These are phyloP conservation scores for Omphalotus olearius DNA, from an alignment of 1,284 basidiomycete species.

Conservation along the genomic window DNA sequence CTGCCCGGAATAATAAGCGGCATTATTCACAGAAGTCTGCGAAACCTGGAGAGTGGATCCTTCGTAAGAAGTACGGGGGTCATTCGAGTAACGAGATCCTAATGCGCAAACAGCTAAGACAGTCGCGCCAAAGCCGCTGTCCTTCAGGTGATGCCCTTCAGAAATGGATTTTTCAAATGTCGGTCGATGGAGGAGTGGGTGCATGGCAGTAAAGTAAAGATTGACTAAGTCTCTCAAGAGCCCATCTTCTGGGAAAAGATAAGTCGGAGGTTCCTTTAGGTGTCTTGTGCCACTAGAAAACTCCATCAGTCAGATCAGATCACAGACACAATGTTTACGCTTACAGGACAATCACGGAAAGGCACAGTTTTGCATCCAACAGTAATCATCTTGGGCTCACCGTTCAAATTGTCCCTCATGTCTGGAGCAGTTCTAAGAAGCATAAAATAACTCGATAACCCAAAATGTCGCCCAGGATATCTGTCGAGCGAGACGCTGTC, in stretches of 20 bases:
- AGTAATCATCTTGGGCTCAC: not conserved
- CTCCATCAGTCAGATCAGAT: not conserved
- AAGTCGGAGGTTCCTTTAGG: slow-evolving; percentile 2
- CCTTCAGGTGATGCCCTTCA: slow-evolving; percentile 31
- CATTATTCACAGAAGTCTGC: too few species aligned
- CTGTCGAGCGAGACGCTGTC: not conserved
- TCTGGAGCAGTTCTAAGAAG: slow-evolving; percentile 13
- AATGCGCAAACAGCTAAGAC: slow-evolving; percentile 45
- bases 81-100: slow-evolving; percentile 40
- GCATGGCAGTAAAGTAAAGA: slow-evolving; percentile 39
- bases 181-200: slow-evolving; percentile 39
- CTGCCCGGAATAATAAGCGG: too few species aligned
- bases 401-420: slow-evolving; percentile 4
- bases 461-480: slow-evolving; percentile 9
- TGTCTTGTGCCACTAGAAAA: slow-evolving; percentile 5
- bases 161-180: slow-evolving; percentile 39
- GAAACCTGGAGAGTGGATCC: slow-evolving; percentile 12
- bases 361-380: slow-evolving; percentile 8
- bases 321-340: not conserved
- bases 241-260: slow-evolving; percentile 30
- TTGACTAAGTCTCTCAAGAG: slow-evolving; percentile 38
- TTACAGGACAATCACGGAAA: slow-evolving; percentile 4
- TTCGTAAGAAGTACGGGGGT: slow-evolving; percentile 38
- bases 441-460: slow-evolving; percentile 10
- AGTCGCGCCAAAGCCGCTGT: slow-evolving; percentile 38